phyloP scores from a whole-genome alignment of 805 yeast genomes.

The Debaryomyces prosopidis region DNA sequence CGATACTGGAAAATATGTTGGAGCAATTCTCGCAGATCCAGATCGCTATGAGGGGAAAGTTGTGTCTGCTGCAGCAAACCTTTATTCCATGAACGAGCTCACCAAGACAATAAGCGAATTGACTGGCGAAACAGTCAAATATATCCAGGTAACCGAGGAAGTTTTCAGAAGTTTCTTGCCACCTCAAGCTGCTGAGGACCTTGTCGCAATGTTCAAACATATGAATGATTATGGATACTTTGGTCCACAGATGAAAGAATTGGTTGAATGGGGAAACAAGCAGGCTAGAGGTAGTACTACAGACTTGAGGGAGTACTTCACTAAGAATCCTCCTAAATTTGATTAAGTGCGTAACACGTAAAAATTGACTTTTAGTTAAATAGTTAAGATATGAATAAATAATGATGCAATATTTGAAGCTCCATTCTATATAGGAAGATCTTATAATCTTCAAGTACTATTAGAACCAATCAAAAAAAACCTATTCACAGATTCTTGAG shows the following conservation, averaged over 20 bases:
- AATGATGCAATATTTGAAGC: too few species aligned
- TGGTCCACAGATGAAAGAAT: slow-evolving; percentile 1
- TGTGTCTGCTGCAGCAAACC: not conserved
- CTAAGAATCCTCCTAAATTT: not conserved
- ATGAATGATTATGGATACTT: slow-evolving; percentile 1
- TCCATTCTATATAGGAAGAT: too few species aligned
- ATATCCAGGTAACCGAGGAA: not conserved
- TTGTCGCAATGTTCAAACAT: not conserved
- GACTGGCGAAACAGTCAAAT: slow-evolving; percentile 1
- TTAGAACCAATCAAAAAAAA: too few species aligned
- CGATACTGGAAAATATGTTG: slow-evolving; percentile 7
- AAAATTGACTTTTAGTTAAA: too few species aligned
- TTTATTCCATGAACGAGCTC: not conserved
- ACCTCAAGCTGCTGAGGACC: not conserved
- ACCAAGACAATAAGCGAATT: slow-evolving; percentile 1
- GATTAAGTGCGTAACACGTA: too few species aligned
- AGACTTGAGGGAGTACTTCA: not conserved
- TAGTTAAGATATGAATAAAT: too few species aligned
- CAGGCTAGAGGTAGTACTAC: slow-evolving; percentile 6
- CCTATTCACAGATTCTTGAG: too few species aligned
- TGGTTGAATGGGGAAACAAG: not conserved
- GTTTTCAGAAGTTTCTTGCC: not conserved
- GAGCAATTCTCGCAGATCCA: slow-evolving; percentile 3
- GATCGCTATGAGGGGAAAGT: slow-evolving; percentile 6
- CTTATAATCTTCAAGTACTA: too few species aligned